phyloP scores from a whole-genome alignment of 164 flowering plant genomes.

The Euptelea pleiosperma region DNA sequence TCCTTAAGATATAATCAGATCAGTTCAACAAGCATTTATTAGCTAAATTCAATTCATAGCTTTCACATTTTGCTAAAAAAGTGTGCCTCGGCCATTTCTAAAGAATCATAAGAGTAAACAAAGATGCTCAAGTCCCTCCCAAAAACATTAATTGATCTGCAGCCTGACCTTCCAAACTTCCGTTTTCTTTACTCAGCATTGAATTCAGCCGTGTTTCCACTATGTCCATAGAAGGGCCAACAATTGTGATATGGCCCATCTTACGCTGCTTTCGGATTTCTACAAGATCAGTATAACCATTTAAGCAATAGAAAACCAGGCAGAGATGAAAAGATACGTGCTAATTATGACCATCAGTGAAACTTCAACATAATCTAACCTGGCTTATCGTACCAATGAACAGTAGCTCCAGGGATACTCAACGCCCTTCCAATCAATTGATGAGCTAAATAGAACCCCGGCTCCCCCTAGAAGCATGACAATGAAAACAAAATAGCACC shows the following conservation, averaged over 20 bases:
- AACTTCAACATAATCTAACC: conserved; percentile 38
- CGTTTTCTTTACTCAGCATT: conserved; percentile 47
- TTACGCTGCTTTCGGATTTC: conserved; percentile 88
- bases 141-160: conserved; percentile 34
- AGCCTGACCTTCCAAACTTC: conserved; percentile 26
- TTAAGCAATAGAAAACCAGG: background rate
- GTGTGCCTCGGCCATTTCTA: background rate
- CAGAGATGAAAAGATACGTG: background rate
- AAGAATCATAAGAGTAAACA: no score
- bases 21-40: no score
- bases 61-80: no score
- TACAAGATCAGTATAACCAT: conserved; percentile 23
- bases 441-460: conserved; percentile 72
- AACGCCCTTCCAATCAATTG: conserved; percentile 71
- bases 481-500: background rate
- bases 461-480: conserved; percentile 60
- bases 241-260: conserved; percentile 88
- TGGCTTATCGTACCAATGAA: conserved; percentile 98
- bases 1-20: no score
- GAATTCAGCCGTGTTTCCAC: conserved; percentile 54
- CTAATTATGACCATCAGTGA: background rate
- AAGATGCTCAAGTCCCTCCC: background rate
- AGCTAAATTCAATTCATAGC: no score
- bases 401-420: conserved; percentile 60
- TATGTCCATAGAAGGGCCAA: conserved; percentile 65